Evolutionary conservation across 768 basidiomycete genomes (phyloP), one percentile per base, ranked within the genome.

Genomic region (Cystobasidium tubakii): DNA sequence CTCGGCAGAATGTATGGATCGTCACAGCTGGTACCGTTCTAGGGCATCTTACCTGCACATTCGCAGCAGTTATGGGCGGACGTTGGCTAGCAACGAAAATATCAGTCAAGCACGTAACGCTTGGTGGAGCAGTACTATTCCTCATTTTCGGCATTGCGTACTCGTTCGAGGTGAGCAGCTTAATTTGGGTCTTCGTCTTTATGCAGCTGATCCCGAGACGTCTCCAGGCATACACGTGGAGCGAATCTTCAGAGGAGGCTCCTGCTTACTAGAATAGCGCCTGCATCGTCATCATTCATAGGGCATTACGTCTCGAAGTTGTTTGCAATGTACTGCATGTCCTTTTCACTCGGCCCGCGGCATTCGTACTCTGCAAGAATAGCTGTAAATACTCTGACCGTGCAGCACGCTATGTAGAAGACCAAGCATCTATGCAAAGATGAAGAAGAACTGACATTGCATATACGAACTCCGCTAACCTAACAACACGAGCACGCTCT

Each of bases 61-160:
- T 87, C 0, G 84, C 93, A 0, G 96, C 95, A 9, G 92, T 98
- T 62, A 84, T 96, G n/a, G 94, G 91, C 0, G 96, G 96, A 1
- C 86, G 91, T 21, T 96, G 89, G 79, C 83, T 97, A 34, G 92
- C 93, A 0, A 94, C 90, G 1, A 93, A 92, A 83, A 91, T 99
- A 75, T 93, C 91, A 21, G 90, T 96, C 60, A 97, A 95, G 81
- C 89, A 93, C 80, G 91, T 94, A 46, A 93, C 92, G 0, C 84
- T 90, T 31, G 87, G 88, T 60, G 92, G 91, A n/a, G 87, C 90
- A 0, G 81, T 83, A 3, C 86, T 94, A 9, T 94, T 96, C 85
- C 82, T 93, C 44, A 80, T 92, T 34, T 96, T 96, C 78, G 88
- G 90, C 17, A 29, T 79, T 43, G 76, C 77, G 7, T 80, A 80